These are phyloP conservation scores for Ophiosphaerella narmari DNA, from an alignment of 2,329 filamentous ascomycete species.

Conservation along the genomic window DNA sequence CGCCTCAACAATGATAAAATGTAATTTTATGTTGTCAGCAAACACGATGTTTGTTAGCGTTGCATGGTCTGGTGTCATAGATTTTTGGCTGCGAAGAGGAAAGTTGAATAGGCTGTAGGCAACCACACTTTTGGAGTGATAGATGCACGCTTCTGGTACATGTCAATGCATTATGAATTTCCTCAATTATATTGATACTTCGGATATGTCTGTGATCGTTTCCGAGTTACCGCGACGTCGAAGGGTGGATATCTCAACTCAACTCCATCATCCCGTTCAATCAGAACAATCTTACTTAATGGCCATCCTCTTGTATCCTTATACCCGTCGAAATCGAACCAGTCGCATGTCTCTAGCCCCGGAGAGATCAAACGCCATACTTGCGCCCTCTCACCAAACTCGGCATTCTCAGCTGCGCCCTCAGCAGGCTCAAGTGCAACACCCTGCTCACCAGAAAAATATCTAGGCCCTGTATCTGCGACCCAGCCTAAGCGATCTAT, in stretches of 20 bases:
- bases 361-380: constrained; percentile 35
- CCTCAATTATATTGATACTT: no score
- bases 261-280: constrained; percentile 21
- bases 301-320: constrained; percentile 39
- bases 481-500: constrained; percentile 35
- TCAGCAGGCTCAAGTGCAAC: constrained; percentile 33
- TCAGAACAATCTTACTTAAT: constrained; percentile 33
- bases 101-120: no score
- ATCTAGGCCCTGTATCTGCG: constrained; percentile 13
- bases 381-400: constrained; percentile 31
- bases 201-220: not conserved
- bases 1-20: not conserved
- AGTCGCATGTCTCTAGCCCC: constrained; percentile 32
- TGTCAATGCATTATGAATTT: no score
- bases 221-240: constrained; percentile 24
- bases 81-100: no score
- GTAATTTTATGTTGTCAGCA: not conserved
- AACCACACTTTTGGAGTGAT: no score
- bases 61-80: not conserved
- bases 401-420: constrained; percentile 23
- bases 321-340: constrained; percentile 42
- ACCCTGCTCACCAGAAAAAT: constrained; percentile 28
- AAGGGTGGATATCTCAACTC: constrained; percentile 39
- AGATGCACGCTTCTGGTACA: no score
- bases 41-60: not conserved